Base-by-base conservation (phyloP, 805 yeast species). In the Yamadazyma takamatsuzukensis region DNA sequence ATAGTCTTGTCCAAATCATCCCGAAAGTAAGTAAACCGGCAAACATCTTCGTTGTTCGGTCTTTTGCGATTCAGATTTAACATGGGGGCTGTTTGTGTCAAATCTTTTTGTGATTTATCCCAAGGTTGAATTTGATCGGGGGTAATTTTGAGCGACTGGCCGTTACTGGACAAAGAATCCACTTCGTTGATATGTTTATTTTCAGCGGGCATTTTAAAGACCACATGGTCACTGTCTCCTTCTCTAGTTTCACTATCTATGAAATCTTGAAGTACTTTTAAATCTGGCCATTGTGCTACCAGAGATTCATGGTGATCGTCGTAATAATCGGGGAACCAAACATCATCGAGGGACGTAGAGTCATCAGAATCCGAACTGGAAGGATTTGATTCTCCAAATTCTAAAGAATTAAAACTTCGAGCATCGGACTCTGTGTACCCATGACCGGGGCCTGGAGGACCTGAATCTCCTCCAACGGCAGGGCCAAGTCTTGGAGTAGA, bases 1-100 rank as follows among this genome's bases (percentile, higher is more conserved):
- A 89, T 76, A 0, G 97, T 89, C n/a, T 87, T 78, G 11, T 81
- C 83, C 44, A 90, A 58, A 49, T 87, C 94, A 43, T 88, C 96
- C 44, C 97, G 71, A 59, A 93, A 90, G 52, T 90, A 90, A 0
- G 97, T 87, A 63, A 85, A 90, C 42, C 97, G 68, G 53, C 78
- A 79, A n/a, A 26, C 19, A 26, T 29, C 40, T 33, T 44, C 45
- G 12, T 31, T 21, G n/a, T 28, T 21, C 14, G 31, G 41, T 14
- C 34, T 33, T 22, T 31, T 32, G n/a, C n/a, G n/a, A n/a, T n/a
- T n/a, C 9, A 7, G 10, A 15, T 44, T 48, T 29, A 64, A 45
- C 18, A 62, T 60, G 1, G 43, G 39, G 13, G 32, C 27, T 2
- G 36, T 29, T 7, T 64, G 53, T 11, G 60, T 56, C 18, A 57